These are phyloP conservation scores for Murraya koenigii DNA, from an alignment of 345 rosid genomes.

Conservation along the genomic window DNA sequence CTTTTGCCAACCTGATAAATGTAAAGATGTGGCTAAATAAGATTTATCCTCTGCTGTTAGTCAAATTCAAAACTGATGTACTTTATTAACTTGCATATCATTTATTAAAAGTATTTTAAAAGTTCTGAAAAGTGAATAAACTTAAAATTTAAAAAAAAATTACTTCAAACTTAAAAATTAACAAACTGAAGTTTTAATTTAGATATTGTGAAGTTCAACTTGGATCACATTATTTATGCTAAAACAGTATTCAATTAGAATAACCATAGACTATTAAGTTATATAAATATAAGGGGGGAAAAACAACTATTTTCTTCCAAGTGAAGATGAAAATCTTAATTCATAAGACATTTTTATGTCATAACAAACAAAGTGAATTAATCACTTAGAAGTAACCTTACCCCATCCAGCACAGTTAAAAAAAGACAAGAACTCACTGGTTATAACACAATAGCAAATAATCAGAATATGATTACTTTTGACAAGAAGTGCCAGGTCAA, in stretches of 20 bases:
- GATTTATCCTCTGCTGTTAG: not conserved
- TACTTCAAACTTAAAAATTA: too few species aligned
- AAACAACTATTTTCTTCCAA: not conserved
- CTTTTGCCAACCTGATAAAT: slow-evolving; percentile 65
- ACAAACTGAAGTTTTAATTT: too few species aligned
- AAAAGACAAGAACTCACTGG: too few species aligned
- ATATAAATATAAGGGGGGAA: not conserved
- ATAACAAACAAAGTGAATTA: not conserved
- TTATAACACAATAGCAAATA: too few species aligned
- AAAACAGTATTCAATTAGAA: not conserved
- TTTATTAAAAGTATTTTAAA: too few species aligned
- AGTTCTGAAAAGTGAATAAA: too few species aligned
- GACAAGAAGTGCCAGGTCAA: not conserved
- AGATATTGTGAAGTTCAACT: not conserved
- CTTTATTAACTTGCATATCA: not conserved
- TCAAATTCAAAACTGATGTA: not conserved
- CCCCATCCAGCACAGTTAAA: not conserved
- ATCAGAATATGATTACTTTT: not conserved
- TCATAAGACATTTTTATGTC: not conserved
- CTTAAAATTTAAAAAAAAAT: too few species aligned
- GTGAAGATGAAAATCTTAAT: not conserved
- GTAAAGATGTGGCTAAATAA: not conserved
- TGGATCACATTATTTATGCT: not conserved
- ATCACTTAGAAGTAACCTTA: not conserved
- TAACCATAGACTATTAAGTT: not conserved